These are phyloP conservation scores for Akanthomyces lecanii DNA, from an alignment of 2,329 filamentous ascomycete species.

Conservation along the genomic window DNA sequence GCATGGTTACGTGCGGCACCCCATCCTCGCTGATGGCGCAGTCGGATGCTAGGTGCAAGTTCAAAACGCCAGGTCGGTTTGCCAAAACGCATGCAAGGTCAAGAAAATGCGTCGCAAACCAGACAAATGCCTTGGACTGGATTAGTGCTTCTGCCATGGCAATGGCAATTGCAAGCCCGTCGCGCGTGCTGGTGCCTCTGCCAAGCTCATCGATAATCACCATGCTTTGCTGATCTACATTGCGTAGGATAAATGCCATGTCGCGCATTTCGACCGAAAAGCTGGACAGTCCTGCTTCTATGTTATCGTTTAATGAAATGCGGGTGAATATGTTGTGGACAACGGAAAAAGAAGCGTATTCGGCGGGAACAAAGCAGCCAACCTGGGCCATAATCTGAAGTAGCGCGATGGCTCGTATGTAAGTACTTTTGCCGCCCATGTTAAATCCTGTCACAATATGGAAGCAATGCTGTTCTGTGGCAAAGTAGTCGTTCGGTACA, in stretches of 20 bases:
- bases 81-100: constrained; percentile 74
- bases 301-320: constrained; percentile 79
- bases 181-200: constrained; percentile 80
- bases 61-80: constrained; percentile 74
- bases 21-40: constrained; percentile 48
- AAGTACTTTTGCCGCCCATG: constrained; percentile 97
- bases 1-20: constrained; percentile 68
- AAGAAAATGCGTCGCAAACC: constrained; percentile 91
- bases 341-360: constrained; percentile 77
- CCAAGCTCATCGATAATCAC: constrained; percentile 90
- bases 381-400: constrained; percentile 92
- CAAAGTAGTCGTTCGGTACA: constrained; percentile 87
- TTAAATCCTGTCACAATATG: constrained; percentile 95
- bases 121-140: constrained; percentile 72
- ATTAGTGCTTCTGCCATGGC: constrained; percentile 86
- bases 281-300: constrained; percentile 87
- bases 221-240: constrained; percentile 71
- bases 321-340: constrained; percentile 81
- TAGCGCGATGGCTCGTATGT: constrained; percentile 80
- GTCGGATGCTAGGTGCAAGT: constrained; percentile 74
- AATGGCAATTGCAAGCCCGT: constrained; percentile 84
- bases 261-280: constrained; percentile 96
- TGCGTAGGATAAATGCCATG: constrained; percentile 85
- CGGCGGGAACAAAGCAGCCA: constrained; percentile 82
- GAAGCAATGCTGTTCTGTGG: constrained; percentile 73